phyloP scores from a whole-genome alignment of 2,329 filamentous ascomycete genomes.

The Hypomyces rosellus region DNA sequence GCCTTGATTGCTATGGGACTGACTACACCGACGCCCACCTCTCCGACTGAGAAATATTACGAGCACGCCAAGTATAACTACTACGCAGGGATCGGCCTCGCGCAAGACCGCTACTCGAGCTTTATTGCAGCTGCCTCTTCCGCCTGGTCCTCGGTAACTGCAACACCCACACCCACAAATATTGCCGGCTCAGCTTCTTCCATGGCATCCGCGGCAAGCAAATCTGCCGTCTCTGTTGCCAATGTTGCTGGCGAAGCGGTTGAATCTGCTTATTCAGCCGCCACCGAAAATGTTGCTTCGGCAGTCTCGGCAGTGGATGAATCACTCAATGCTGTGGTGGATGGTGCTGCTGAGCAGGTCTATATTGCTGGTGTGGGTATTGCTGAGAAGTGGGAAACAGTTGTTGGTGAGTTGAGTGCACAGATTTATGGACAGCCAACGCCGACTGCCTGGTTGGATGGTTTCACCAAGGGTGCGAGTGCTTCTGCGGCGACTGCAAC shows the following conservation, averaged over 20 bases:
- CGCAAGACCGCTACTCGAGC: conserved; percentile 71
- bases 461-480: conserved; percentile 40
- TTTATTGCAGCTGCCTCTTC: conserved; percentile 67
- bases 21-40: conserved; percentile 46
- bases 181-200: conserved; percentile 42
- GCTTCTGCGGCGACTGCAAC: conserved; percentile 52
- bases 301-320: conserved; percentile 33
- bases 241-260: conserved; percentile 44
- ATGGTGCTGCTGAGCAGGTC: conserved; percentile 37
- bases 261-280: conserved; percentile 44
- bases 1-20: conserved; percentile 59
- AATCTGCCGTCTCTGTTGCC: conserved; percentile 39
- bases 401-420: conserved; percentile 57
- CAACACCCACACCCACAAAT: conserved; percentile 56
- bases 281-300: conserved; percentile 36
- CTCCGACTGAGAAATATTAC: conserved; percentile 50
- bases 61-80: conserved; percentile 61
- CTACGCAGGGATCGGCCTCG: conserved; percentile 71
- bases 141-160: conserved; percentile 55
- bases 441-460: conserved; percentile 51
- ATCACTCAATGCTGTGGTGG: conserved; percentile 35
- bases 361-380: conserved; percentile 32
- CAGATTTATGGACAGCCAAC: conserved; percentile 64
- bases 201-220: conserved; percentile 42
- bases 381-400: conserved; percentile 33